These are phyloP conservation scores for Yamadazyma jaroonii DNA, from an alignment of 1,139 yeast genomes.

Conservation along the genomic window DNA sequence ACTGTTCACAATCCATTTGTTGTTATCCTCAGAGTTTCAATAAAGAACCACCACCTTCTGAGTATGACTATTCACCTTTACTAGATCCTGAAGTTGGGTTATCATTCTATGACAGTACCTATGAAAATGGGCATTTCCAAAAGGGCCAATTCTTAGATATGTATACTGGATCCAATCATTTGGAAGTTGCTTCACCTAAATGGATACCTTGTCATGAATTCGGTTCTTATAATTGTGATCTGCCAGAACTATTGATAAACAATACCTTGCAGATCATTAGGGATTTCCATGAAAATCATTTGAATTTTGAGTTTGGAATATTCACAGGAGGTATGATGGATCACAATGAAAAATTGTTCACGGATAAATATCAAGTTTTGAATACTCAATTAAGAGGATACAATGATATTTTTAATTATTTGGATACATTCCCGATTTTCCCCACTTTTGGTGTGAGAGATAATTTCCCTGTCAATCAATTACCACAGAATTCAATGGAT, in stretches of 20 bases:
- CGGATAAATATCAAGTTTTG: conserved; percentile 15
- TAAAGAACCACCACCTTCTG: conserved; percentile 10
- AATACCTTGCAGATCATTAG: conserved; percentile 25
- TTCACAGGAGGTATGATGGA: conserved; percentile 31
- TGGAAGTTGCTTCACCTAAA: conserved; percentile 1
- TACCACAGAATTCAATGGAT: conserved; percentile 17
- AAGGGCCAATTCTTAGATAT: conserved; percentile 23
- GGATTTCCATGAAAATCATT: conserved; percentile 22
- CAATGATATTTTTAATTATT: conserved; percentile 21
- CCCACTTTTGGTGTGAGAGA: conserved; percentile 29
- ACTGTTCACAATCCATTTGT: conserved; percentile 28
- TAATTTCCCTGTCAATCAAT: conserved; percentile 27
- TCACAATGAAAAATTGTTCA: conserved; percentile 20
- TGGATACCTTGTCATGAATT: conserved; percentile 31
- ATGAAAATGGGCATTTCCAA: conserved; percentile 20
- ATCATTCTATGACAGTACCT: conserved; percentile 24
- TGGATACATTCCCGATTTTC: conserved; percentile 21
- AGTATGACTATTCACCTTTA: conserved; percentile 17
- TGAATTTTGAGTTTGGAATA: conserved; percentile 27
- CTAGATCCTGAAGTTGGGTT: conserved; percentile 13
- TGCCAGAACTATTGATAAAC: conserved; percentile 27
- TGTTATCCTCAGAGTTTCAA: conserved; percentile 23
- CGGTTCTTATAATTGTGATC: conserved; percentile 30
- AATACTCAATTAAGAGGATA: conserved; percentile 17
- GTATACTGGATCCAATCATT: conserved; percentile 4